Base-by-base conservation (phyloP, 495 filamentous ascomycete genomes). In the Peziza echinospora region DNA sequence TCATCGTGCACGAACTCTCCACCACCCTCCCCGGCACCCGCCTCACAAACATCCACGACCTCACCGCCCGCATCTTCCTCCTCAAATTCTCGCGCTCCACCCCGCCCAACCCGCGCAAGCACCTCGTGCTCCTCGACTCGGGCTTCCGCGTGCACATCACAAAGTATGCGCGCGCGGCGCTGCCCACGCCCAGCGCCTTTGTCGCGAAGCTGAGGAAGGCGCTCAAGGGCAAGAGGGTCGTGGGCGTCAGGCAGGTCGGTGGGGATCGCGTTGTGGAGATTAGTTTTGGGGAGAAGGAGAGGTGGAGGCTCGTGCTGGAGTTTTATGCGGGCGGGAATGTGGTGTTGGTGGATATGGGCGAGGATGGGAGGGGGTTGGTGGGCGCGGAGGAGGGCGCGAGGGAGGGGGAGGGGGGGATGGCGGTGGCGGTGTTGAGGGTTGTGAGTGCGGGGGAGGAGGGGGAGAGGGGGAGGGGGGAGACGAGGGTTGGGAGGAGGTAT, bases 281-380 rank as follows among this genome's bases (percentile, higher is more conserved):
- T 46, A 72, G 78, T 59, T 93, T 97, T 61, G 87, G 81, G 55
- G 84, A 93, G 66, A 87, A 89, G 17, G n/a, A n/a, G n/a, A 69
- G 72, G 51, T 94, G 87, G 57, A 70, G 78, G 28, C 65, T 97
- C 26, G 92, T 84, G 58, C 65, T 97, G 30, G 89, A 97, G 63
- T 97, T 97, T 64, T 97, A 89, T 63, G 87, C 89, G 3, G 74
- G 73, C n/a, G 89, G 89, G 26, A 97, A 97, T 60, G 77, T 97
- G 47, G 80, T 97, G 44, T 67, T 97, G 44, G 91, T 85, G 2
- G 83, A 94, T 57, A 67, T 69, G 30, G 78, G 87, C 10, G 65
- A 82, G 46, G 80, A 72, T 43, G 80, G 93, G 48, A 57, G 93
- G 10, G 73, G 78, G 2, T 63, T 94, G 30, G 65, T 91, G 54